phyloP scores from a whole-genome alignment of 2,329 filamentous ascomycete species.

The Colletotrichum sp. region DNA sequence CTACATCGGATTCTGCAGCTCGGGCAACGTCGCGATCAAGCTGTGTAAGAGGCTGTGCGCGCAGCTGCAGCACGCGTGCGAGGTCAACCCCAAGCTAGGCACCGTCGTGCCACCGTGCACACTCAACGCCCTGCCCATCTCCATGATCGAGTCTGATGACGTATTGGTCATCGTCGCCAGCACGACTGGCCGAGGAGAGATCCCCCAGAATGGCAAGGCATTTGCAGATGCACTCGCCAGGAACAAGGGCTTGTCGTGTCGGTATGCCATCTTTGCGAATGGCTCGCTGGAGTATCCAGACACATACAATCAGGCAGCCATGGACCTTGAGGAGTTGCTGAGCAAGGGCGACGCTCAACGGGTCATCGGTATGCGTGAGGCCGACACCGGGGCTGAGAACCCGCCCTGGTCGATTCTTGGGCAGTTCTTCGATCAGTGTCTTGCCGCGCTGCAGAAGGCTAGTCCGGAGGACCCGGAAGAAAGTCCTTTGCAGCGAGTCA shows the following conservation, averaged over 20 bases:
- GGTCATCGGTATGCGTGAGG: slow-evolving; percentile 16
- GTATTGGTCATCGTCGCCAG: slow-evolving; percentile 13
- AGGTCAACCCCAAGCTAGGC: slow-evolving; percentile 11
- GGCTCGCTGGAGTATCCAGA: slow-evolving; percentile 14
- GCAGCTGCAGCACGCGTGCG: slow-evolving; percentile 20
- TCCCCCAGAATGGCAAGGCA: slow-evolving; percentile 16
- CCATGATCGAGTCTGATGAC: slow-evolving; percentile 6
- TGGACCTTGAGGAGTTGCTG: slow-evolving; percentile 11
- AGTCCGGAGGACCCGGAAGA: not conserved
- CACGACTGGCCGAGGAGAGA: slow-evolving; percentile 13
- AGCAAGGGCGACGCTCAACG: slow-evolving; percentile 7
- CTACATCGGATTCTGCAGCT: slow-evolving; percentile 19
- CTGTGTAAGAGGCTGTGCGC: slow-evolving; percentile 17
- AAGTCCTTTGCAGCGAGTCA: not conserved
- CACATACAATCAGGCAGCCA: slow-evolving; percentile 17
- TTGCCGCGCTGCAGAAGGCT: slow-evolving; percentile 6
- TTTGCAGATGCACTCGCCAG: slow-evolving; percentile 11
- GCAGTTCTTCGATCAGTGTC: slow-evolving; percentile 12
- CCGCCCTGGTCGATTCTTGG: slow-evolving; percentile 14
- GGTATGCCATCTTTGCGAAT: slow-evolving; percentile 16
- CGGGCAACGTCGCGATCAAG: slow-evolving; percentile 18
- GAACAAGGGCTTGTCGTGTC: not conserved
- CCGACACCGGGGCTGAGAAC: slow-evolving; percentile 10
- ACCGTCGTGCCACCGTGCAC: slow-evolving; percentile 13
- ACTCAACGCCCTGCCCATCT: slow-evolving; percentile 12